phyloP scores from a whole-genome alignment of 495 filamentous ascomycete species.

The Hapsidospora chrysogenum region DNA sequence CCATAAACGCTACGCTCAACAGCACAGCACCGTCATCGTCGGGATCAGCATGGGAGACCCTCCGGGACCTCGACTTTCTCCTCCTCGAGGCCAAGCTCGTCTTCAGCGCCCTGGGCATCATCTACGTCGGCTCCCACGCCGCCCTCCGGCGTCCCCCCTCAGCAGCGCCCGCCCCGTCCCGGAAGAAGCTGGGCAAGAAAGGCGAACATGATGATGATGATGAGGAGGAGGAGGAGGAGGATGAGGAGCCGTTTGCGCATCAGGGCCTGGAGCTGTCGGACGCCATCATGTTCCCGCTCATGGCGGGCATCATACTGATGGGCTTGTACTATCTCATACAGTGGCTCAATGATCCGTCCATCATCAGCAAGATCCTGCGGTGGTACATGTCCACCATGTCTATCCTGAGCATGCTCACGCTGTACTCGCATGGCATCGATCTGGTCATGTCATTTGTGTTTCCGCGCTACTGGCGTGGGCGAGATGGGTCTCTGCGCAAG shows the following conservation, averaged over 20 bases:
- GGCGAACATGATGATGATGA: conserved; percentile 14
- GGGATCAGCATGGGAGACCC: not conserved
- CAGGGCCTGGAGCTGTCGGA: conserved; percentile 68
- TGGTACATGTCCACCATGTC: conserved; percentile 75
- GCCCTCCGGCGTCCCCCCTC: conserved; percentile 60
- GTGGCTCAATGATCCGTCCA: conserved; percentile 62
- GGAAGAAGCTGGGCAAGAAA: conserved; percentile 21
- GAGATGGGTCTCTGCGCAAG: conserved; percentile 23
- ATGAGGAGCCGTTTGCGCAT: too few species aligned
- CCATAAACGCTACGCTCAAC: not conserved
- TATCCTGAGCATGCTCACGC: conserved; percentile 50
- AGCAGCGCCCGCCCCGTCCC: conserved; percentile 42
- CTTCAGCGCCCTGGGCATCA: conserved; percentile 21
- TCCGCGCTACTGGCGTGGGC: conserved; percentile 40
- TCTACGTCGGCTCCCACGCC: conserved; percentile 28
- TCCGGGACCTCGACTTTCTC: conserved; percentile 10
- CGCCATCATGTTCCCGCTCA: conserved; percentile 73
- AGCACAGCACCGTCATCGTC: not conserved
- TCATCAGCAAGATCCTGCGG: conserved; percentile 71
- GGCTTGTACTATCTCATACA: conserved; percentile 81
- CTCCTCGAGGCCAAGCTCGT: conserved; percentile 21
- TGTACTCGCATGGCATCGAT: conserved; percentile 50
- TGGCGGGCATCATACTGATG: conserved; percentile 55
- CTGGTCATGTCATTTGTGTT: conserved; percentile 55
- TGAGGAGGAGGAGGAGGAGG: conserved; percentile 25